Percentiles rank a stretch among this genome's conserved stretches.
Evolutionary conservation across 441 rosid species (phyloP).

Genomic region (Biscutella laevigata): DNA sequence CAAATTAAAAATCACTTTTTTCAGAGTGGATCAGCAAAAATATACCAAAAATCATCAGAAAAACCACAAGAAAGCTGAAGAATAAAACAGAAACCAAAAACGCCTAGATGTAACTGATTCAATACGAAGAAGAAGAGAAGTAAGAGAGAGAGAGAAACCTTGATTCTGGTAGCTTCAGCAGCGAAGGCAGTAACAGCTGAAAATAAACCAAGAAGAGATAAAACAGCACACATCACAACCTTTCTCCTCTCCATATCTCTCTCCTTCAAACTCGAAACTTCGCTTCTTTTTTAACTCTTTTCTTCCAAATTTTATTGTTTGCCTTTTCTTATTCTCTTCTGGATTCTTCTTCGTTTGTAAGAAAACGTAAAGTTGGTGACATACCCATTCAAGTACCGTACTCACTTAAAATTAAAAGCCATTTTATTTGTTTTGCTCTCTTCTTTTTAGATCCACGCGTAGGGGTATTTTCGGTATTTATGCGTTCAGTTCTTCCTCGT

Average conservation of each 20-base stretch:
- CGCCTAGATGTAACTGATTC: not conserved
- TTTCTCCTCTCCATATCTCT: slow-evolving; percentile 57
- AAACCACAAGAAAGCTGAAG: not conserved
- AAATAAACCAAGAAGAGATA: slow-evolving; percentile 53
- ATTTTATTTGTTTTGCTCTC: not conserved
- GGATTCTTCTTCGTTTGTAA: slow-evolving; percentile 19
- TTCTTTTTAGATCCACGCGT: slow-evolving; percentile 6
- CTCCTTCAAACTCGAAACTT: not conserved
- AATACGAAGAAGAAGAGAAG: not conserved
- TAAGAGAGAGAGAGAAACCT: slow-evolving; percentile 52
- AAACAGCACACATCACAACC: slow-evolving; percentile 35
- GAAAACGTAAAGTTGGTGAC: slow-evolving; percentile 15
- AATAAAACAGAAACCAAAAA: not conserved
- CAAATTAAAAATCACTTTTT: not conserved
- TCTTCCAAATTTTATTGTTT: not conserved
- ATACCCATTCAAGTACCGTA: slow-evolving; percentile 11
- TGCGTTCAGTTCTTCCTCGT: too few species aligned
- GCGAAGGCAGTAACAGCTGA: slow-evolving; percentile 73
- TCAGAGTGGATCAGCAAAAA: not conserved
- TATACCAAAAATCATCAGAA: not conserved
- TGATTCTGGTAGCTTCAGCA: slow-evolving; percentile 74
- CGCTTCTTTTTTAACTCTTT: not conserved
- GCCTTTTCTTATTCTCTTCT: not conserved
- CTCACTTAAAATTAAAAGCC: not conserved
- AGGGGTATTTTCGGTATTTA: slow-evolving; percentile 14